A percentile compares a stretch with the other conserved stretches of the same genome.
Evolutionary conservation across 2,329 filamentous ascomycete species (phyloP).

Genomic region (Fusarium xylarioides): DNA sequence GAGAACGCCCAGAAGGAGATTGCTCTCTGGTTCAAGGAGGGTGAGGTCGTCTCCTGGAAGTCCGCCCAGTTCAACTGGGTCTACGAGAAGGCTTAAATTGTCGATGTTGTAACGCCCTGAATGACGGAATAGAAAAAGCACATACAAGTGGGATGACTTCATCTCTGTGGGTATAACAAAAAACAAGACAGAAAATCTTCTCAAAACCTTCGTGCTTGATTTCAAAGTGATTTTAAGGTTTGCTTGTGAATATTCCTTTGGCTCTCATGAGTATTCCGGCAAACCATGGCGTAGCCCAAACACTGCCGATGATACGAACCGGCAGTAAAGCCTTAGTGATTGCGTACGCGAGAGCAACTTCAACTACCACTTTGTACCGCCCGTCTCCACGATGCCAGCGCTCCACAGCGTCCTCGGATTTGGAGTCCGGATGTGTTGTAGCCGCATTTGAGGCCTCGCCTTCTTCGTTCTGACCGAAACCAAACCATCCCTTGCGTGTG

Average conservation of each 20-base stretch:
- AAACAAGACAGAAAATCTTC: constrained; percentile 40
- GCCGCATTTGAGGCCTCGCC: not conserved
- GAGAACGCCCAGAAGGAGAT: constrained; percentile 99
- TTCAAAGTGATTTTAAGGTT: constrained; percentile 32
- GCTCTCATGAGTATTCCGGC: constrained; percentile 69
- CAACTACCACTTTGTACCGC: constrained; percentile 67
- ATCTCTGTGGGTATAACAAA: constrained; percentile 35
- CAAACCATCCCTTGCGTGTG: constrained; percentile 82
- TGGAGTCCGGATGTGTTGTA: constrained; percentile 13
- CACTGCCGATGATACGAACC: constrained; percentile 76
- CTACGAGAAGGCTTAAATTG: constrained; percentile 83
- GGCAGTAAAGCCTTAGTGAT: constrained; percentile 88
- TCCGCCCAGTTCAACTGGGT: constrained; percentile 88
- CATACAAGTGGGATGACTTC: constrained; percentile 36
- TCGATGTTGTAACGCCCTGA: constrained; percentile 34
- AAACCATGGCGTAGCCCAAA: constrained; percentile 95
- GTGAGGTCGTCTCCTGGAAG: constrained; percentile 88
- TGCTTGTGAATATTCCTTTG: constrained; percentile 45
- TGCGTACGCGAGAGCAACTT: constrained; percentile 88
- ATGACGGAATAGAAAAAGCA: constrained; percentile 38
- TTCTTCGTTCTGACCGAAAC: constrained; percentile 56
- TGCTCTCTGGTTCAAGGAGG: constrained; percentile 94
- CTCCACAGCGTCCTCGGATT: constrained; percentile 45
- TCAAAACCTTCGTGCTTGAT: constrained; percentile 11
- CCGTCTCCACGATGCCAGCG: constrained; percentile 52